phyloP scores from a whole-genome alignment of 2,329 filamentous ascomycete genomes.

The Macrophomina phaseolina region DNA sequence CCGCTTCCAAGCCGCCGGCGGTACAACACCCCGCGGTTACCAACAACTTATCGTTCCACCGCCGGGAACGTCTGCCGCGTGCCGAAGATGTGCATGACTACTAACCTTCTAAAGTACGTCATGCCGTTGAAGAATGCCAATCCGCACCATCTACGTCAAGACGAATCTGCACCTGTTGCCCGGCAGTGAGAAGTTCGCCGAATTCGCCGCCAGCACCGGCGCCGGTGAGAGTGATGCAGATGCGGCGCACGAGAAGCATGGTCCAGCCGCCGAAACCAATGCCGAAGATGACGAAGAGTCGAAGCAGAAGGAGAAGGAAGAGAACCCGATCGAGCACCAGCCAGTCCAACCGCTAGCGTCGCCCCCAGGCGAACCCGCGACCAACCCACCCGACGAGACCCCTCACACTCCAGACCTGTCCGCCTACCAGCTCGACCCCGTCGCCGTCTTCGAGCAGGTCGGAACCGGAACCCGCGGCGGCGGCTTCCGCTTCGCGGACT shows the following conservation, averaged over 20 bases:
- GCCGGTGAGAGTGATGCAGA: too few relatives aligned
- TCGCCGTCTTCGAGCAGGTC: constrained; percentile 37
- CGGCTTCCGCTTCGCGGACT: constrained; percentile 35
- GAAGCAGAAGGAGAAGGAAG: not conserved
- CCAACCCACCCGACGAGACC: not conserved
- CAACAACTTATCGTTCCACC: not conserved
- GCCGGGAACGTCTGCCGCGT: not conserved
- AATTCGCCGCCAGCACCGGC: not conserved
- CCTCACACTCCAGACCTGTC: not conserved
- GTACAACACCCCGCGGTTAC: too few relatives aligned
- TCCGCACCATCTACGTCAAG: constrained; percentile 39
- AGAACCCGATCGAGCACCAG: not conserved
- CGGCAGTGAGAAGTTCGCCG: constrained; percentile 5
- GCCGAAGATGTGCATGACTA: constrained; percentile 21
- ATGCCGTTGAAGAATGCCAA: constrained; percentile 37
- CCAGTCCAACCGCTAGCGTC: not conserved
- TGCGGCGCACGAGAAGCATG: too few relatives aligned
- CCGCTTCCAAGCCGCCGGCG: not conserved
- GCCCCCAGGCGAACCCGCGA: not conserved
- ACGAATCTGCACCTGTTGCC: constrained; percentile 37
- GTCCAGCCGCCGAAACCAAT: too few relatives aligned
- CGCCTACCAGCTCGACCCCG: constrained; percentile 14
- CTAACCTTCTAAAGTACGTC: constrained; percentile 31
- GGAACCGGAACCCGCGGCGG: not conserved
- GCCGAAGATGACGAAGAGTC: not conserved